phyloP scores from a whole-genome alignment of 768 basidiomycete genomes.

The Agrocybe pediades region DNA sequence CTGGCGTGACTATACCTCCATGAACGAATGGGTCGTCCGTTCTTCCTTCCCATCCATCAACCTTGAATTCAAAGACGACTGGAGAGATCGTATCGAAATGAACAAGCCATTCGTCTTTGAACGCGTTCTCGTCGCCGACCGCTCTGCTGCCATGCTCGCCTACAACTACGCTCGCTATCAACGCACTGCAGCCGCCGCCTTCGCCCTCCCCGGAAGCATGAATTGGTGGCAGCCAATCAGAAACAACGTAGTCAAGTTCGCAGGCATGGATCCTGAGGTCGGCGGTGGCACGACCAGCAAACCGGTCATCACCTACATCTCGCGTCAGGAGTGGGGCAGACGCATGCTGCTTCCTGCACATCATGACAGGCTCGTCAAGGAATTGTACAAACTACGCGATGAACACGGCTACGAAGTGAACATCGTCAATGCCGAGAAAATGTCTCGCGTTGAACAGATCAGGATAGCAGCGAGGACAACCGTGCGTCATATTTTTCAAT shows the following conservation, averaged over 20 bases:
- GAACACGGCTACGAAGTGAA: conserved; percentile 85
- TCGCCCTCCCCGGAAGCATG: conserved; percentile 69
- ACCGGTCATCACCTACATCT: conserved; percentile 92
- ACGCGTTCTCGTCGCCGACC: conserved; percentile 86
- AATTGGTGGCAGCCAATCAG: conserved; percentile 88
- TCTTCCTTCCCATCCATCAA: conserved; percentile 78
- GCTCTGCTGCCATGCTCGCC: conserved; percentile 80
- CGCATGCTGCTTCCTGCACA: conserved; percentile 77
- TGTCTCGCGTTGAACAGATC: conserved; percentile 81
- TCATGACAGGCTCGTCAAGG: conserved; percentile 78
- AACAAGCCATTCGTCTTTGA: conserved; percentile 77
- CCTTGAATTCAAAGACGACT: conserved; percentile 83
- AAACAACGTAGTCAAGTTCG: conserved; percentile 70
- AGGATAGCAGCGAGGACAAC: conserved; percentile 82
- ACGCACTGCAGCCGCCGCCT: conserved; percentile 75
- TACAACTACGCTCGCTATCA: conserved; percentile 67
- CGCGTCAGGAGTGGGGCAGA: conserved; percentile 85
- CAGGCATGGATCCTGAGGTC: conserved; percentile 51
- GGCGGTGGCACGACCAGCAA: conserved; percentile 48
- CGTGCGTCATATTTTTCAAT: conserved; percentile 42
- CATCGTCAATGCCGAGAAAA: conserved; percentile 81
- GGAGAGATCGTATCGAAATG: conserved; percentile 76
- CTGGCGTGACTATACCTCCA: conserved; percentile 89
- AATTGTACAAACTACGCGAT: conserved; percentile 69
- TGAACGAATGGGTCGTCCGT: conserved; percentile 89